Evolutionary conservation across 495 filamentous ascomycete genomes (phyloP), one percentile per base, ranked within the genome.

Genomic region (Aspergillus cavernicola): DNA sequence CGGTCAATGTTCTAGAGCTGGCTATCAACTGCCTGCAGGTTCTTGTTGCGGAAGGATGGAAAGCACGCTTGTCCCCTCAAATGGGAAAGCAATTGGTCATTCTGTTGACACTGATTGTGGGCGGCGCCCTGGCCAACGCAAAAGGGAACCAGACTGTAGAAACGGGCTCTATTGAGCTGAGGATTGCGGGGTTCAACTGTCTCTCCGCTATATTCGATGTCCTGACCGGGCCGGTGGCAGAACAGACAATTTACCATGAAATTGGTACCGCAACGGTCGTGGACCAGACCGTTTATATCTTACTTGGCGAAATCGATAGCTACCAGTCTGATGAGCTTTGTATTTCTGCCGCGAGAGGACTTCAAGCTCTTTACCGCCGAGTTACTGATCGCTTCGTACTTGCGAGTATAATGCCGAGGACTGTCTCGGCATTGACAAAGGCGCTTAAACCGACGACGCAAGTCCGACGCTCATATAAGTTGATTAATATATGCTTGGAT

Each of bases 11-110:
- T 19, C 66, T 92, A 4, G 93, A 99, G 66, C 59, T 85, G 20
- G 80, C 84, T 29, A 78, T 97, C 15, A 79, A 82, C 52, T 90
- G 87, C 54, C 70, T 97, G 29, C 69, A 78, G 9, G 73, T 89
- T 20, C 73, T 97, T 16, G 77, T 97, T 16, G 69, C 79, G 19
- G 71, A 86, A 61, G 90, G 90, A 60, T 99, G 92, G 91, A 82
- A 82, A 42, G 59, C 73, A 4, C 73, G 78, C 23, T 74, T 96
- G 35, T 72, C 81, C 2, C 76, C 80, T 0, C 80, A 87, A 28
- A 77, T 97, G 43, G 85, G 83, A 22, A 88, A 86, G 55, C 92
- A 97, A 63, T 78, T 97, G 10, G 75, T 97, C 23, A 87, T 96
- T 32, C 75, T 97, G 5, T 75, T 96, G 41, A 89, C 88, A 7